Base-by-base conservation (phyloP, 805 yeast genomes). In the Saccharomycopsis babjevae region DNA sequence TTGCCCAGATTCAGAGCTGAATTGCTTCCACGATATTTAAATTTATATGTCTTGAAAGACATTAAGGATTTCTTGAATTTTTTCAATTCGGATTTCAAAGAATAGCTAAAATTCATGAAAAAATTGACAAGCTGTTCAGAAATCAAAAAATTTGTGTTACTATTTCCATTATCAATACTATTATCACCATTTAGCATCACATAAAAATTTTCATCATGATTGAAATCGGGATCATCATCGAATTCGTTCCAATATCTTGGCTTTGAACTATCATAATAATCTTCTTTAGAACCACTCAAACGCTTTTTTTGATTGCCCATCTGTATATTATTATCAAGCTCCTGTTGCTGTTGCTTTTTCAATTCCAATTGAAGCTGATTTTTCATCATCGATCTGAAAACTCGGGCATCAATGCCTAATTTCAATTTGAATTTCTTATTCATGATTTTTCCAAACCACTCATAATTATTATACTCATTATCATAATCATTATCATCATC, bases 221-320 rank as follows among this genome's bases (percentile, higher is more conserved):
- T 50, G 22, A 58, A 61, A 30, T 63, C 65, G 4, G 64, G 65
- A 54, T 61, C 54, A 50, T 63, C 65, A 42, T 63, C 65, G 52
- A 63, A 63, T 46, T 63, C 65, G 34, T 63, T 63, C 65, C 65
- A 63, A 36, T 63, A 63, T 46, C 65, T 42, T 5, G 22, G 52
- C 32, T 25, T 56, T 30, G 32, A 18, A 16, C 34, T 56, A 16
- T 46, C 38, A 39, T 28, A 20, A 22, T 18, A 25, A 6, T 55
- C 13, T 2, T 15, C 57, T 6, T n/a, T 8, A 8, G 58, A 38
- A n/a, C 13, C n/a, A 34, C 34, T 32, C 5, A 10, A 28, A 8
- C n/a, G 7, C 13, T 20, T 16, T 7, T 22, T n/a, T 7, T n/a
- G 39, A 16, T 50, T 30, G 28, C 34, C n/a, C 2, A 16, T 28